Evolutionary conservation across 768 basidiomycete species (phyloP).

Genomic region (Kockovaella imperatae): DNA sequence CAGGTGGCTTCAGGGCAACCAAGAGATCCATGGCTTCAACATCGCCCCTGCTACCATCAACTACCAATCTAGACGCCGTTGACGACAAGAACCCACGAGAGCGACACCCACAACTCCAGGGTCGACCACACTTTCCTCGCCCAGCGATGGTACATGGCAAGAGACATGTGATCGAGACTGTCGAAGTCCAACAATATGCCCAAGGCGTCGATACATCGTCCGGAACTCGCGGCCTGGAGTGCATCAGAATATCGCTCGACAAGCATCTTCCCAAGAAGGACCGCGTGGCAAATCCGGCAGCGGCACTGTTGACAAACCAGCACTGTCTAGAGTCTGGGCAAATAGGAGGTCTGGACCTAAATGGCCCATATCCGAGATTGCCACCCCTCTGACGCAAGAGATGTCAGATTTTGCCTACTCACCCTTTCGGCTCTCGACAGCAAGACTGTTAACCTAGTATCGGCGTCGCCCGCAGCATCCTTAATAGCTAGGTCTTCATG

Average conservation of each 20-base stretch:
- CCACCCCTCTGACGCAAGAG: neutral
- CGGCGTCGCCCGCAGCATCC: slow-evolving; percentile 1
- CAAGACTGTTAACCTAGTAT: slow-evolving; percentile 23
- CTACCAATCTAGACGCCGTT: neutral
- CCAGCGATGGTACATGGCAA: slow-evolving; percentile 32
- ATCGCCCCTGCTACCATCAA: slow-evolving; percentile 14
- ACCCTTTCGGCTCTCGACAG: slow-evolving; percentile 31
- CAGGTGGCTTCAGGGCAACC: slow-evolving; percentile 5
- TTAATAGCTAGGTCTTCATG: slow-evolving; percentile 35
- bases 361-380: neutral
- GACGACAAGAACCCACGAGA: slow-evolving; percentile 17
- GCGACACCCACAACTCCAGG: slow-evolving; percentile 19
- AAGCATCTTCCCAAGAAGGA: no score
- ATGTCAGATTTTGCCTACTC: no score
- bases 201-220: slow-evolving; percentile 3
- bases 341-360: slow-evolving; percentile 12
- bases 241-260: no score
- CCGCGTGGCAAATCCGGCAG: no score
- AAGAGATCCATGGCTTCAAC: slow-evolving; percentile 3
- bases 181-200: neutral
- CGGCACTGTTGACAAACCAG: no score
- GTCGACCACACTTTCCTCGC: slow-evolving; percentile 28
- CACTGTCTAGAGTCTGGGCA: no score
- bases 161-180: slow-evolving; percentile 12
- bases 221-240: no score